These are phyloP conservation scores for Claviceps sp. DNA, from an alignment of 2,329 filamentous ascomycete genomes.

Conservation along the genomic window DNA sequence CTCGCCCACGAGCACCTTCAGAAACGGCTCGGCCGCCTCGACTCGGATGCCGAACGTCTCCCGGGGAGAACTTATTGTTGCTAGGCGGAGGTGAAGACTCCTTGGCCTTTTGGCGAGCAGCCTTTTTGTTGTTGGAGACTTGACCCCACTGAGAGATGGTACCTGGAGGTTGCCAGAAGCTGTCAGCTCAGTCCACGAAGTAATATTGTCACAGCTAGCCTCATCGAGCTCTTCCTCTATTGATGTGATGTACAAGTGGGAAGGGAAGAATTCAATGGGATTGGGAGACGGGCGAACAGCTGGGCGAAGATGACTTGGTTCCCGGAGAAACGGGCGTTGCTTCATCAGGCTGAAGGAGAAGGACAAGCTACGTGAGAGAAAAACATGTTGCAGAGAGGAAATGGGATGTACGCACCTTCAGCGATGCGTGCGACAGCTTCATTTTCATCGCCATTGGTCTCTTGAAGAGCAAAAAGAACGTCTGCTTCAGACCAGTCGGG, in stretches of 20 bases:
- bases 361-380: neutral
- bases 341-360: neutral
- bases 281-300: too few relatives aligned
- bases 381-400: neutral
- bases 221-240: too few relatives aligned
- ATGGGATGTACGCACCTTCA: conserved; percentile 44
- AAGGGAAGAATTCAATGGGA: too few relatives aligned
- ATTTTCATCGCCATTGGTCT: conserved; percentile 69
- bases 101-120: conserved; percentile 60
- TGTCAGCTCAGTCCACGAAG: conserved; percentile 7
- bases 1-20: conserved; percentile 49
- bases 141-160: conserved; percentile 74
- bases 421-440: conserved; percentile 65
- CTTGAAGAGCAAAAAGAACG: conserved; percentile 81
- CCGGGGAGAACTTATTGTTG: conserved; percentile 27
- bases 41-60: conserved; percentile 31
- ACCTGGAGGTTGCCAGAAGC: conserved; percentile 32
- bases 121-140: conserved; percentile 69
- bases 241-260: too few relatives aligned
- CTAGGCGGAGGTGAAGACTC: conserved; percentile 42
- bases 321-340: neutral
- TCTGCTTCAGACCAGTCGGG: conserved; percentile 92
- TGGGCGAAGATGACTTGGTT: too few relatives aligned
- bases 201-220: too few relatives aligned
- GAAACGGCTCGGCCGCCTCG: conserved; percentile 48